Evolutionary conservation across 306 rosid species (phyloP), one percentile per base, ranked within the genome.

Genomic region (Psophocarpus tetragonolobus): DNA sequence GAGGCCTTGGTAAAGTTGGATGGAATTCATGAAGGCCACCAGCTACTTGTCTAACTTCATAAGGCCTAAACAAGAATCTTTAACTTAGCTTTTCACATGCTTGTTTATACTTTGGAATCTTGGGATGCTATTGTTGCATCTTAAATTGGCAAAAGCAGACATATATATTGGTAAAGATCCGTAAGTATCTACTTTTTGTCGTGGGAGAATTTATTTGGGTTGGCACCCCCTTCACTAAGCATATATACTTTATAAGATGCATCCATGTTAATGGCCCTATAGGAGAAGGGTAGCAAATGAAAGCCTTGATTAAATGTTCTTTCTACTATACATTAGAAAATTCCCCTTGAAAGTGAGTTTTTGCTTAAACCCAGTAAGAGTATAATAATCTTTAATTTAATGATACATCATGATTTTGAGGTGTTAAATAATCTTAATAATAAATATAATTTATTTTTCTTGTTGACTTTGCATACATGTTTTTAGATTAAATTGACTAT

Each of bases 1-100:
- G 77, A 41, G 50, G 60, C 63, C 62, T 27, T 3, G n/a, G 74
- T 60, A 74, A 82, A 77, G 76, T 77, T 74, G 56, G 64, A 39
- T 58, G 77, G 69, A 79, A 51, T 69, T 63, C 35, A 62, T 62
- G 11, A 84, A 75, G 60, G 72, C 50, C 26, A 17, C 8, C 39
- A 63, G 30, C 75, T 73, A 51, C 51, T 50, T 61, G 66, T 63
- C 4, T 35, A 60, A 18, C 76, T 73, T 68, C 73, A 60, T 60
- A 60, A 68, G 73, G 18, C 41, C 74, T 77, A 54, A 45, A 58
- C 50, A 83, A 79, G 70, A 79, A 83, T 79, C 75, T 74, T 78
- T 68, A 10, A 73, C 32, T 54, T 78, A 27, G 12, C 73, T 83
- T 83, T 83, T 79, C 87, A 78, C 87, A 74, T 79, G 87, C 0